Evolutionary conservation across 2,329 filamentous ascomycete species (phyloP).

Genomic region (Colletotrichum liaoningense): DNA sequence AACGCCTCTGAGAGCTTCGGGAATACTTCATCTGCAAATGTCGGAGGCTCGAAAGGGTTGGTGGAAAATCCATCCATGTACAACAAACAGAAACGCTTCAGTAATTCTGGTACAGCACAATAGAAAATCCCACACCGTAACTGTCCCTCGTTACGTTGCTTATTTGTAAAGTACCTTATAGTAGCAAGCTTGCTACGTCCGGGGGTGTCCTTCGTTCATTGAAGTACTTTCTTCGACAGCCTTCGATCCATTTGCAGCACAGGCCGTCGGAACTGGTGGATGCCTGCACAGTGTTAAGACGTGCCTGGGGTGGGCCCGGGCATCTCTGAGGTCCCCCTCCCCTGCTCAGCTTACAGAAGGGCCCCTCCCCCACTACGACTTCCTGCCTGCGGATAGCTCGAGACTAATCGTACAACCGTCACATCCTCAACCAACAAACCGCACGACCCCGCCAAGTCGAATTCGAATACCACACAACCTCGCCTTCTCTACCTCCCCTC

Average conservation of each 20-base stretch:
- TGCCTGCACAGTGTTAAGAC: not conserved
- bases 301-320: not conserved
- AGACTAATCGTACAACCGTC: not conserved
- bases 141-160: not conserved
- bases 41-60: not conserved
- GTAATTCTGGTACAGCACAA: too few relatives aligned
- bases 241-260: not conserved
- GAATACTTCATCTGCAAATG: not conserved
- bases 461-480: not conserved
- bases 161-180: not conserved
- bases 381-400: slow-evolving; percentile 18
- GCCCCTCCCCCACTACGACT: slow-evolving; percentile 33
- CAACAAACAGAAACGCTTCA: not conserved
- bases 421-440: slow-evolving; percentile 12
- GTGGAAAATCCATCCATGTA: slow-evolving; percentile 5
- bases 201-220: not conserved
- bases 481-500: slow-evolving; percentile 1
- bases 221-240: not conserved
- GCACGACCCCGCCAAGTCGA: not conserved
- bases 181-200: not conserved
- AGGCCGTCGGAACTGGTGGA: not conserved
- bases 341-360: slow-evolving; percentile 12
- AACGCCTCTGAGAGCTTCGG: slow-evolving; percentile 19
- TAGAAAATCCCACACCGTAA: not conserved
- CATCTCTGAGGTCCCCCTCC: not conserved